These are phyloP conservation scores for Perkinsus chesapeaki DNA, from an alignment of 169 alveolate species.

Conservation along the genomic window DNA sequence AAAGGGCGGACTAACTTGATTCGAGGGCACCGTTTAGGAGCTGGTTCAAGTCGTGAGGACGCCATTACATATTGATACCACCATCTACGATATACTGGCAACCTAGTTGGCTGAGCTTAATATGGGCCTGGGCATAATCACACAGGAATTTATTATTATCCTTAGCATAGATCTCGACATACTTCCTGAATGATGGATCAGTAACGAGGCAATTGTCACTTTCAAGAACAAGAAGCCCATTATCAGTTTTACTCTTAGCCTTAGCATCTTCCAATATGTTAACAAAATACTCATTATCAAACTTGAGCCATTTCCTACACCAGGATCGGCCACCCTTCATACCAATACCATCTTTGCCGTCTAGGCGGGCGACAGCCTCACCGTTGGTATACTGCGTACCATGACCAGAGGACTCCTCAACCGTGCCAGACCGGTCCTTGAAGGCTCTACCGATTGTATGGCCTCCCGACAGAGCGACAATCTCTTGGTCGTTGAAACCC, in stretches of 20 bases:
- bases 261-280: constrained; percentile 34
- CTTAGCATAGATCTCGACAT: constrained; percentile 45
- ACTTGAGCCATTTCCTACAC: constrained; percentile 6
- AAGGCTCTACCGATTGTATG: constrained; percentile 53
- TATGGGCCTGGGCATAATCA: constrained; percentile 52
- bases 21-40: no score
- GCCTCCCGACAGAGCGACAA: constrained; percentile 58
- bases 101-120: constrained; percentile 55
- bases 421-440: constrained; percentile 34
- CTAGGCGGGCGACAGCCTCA: neutral
- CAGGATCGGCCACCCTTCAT: neutral
- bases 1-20: no score
- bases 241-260: constrained; percentile 24
- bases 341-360: neutral
- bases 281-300: constrained; percentile 48
- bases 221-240: constrained; percentile 32
- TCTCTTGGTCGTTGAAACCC: constrained; percentile 50
- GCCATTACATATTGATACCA: neutral
- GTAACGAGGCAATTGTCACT: constrained; percentile 22
- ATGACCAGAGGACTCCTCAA: constrained; percentile 40
- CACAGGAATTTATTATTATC: constrained; percentile 47
- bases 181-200: constrained; percentile 38
- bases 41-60: no score
- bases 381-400: constrained; percentile 26
- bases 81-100: constrained; percentile 17